Evolutionary conservation across 2,329 filamentous ascomycete genomes (phyloP).

Genomic region (Penicillium concentricum): DNA sequence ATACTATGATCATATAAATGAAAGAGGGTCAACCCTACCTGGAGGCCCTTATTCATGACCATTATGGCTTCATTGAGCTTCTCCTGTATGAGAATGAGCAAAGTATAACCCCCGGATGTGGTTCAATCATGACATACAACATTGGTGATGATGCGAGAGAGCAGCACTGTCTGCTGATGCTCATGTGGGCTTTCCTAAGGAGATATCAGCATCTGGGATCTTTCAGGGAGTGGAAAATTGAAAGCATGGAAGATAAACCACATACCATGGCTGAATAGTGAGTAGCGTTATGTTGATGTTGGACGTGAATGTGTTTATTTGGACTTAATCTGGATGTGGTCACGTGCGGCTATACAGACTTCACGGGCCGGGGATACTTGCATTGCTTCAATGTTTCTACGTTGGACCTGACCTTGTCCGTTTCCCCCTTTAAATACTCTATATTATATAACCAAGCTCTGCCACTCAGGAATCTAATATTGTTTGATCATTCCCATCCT

Average conservation of each 20-base stretch:
- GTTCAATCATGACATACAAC: conserved; percentile 63
- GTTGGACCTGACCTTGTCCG: background rate
- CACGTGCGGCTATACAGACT: conserved; percentile 11
- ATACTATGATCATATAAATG: background rate
- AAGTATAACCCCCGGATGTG: background rate
- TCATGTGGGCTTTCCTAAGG: conserved; percentile 88
- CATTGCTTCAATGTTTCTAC: background rate
- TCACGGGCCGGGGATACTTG: background rate
- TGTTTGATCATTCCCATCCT: background rate
- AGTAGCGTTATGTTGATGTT: background rate
- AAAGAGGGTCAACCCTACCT: conserved; percentile 54
- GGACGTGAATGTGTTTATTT: conserved; percentile 15
- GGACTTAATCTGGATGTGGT: background rate
- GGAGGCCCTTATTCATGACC: conserved; percentile 87
- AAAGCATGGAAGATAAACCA: background rate
- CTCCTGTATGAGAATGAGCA: conserved; percentile 60
- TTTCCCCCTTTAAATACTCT: background rate
- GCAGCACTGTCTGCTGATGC: conserved; percentile 89
- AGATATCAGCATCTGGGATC: background rate
- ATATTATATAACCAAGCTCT: background rate
- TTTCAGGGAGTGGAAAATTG: background rate
- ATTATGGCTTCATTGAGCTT: conserved; percentile 94
- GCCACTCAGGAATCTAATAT: background rate
- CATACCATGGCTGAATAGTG: conserved; percentile 2
- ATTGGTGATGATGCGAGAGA: conserved; percentile 95